phyloP scores from a whole-genome alignment of 345 rosid genomes.

The Aquilaria malaccensis region DNA sequence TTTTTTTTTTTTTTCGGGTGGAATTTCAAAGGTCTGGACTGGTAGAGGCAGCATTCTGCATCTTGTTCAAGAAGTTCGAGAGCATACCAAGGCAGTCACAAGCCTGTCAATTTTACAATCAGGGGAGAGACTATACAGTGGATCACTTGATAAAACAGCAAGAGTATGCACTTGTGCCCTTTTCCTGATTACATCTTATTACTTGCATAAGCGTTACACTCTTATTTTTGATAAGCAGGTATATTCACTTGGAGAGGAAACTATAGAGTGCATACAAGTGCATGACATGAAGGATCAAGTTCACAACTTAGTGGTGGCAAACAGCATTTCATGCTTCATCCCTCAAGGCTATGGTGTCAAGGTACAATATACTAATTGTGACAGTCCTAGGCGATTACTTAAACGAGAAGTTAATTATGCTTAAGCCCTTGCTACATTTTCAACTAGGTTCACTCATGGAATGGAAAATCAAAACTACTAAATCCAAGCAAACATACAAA shows the following conservation, averaged over 20 bases:
- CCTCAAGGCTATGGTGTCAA: constrained; percentile 70
- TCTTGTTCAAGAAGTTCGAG: constrained; percentile 48
- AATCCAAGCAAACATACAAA: constrained; percentile 39
- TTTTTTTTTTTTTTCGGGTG: background rate
- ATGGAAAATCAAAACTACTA: constrained; percentile 45
- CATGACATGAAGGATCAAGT: constrained; percentile 68
- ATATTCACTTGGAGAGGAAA: constrained; percentile 41
- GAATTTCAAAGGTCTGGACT: constrained; percentile 54
- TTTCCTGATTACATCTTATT: background rate
- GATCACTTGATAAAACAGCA: constrained; percentile 56
- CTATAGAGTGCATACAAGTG: constrained; percentile 36
- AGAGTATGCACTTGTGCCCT: constrained; percentile 27
- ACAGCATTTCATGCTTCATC: constrained; percentile 46
- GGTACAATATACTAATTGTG: constrained; percentile 27
- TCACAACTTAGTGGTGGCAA: constrained; percentile 42
- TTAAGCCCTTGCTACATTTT: background rate
- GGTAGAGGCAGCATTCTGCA: constrained; percentile 56
- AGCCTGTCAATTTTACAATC: constrained; percentile 46
- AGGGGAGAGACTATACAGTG: constrained; percentile 51
- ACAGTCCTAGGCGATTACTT: background rate
- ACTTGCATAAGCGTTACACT: background rate
- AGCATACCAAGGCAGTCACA: constrained; percentile 60
- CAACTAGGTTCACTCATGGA: constrained; percentile 56
- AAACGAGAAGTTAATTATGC: background rate
- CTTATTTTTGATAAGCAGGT: constrained; percentile 26